Percentiles rank a stretch among this genome's conserved stretches.
Conservation (phyloP, 768 basidiomycete species). For the Collybiopsis luxurians region DNA sequence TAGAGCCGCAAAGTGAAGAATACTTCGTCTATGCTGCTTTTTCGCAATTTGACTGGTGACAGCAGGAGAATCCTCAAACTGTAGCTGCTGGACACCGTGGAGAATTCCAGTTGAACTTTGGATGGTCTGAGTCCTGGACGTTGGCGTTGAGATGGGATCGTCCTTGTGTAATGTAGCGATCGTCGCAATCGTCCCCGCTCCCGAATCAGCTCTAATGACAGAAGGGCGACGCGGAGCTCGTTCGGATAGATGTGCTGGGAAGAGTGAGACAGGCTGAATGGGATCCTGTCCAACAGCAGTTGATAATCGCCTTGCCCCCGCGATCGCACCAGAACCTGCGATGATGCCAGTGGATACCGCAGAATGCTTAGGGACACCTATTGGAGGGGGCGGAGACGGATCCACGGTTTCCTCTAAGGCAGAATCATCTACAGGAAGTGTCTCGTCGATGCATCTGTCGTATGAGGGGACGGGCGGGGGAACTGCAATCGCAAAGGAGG, state of each 20-base stretch:
- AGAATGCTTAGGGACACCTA: neutral
- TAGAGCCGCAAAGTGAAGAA: constrained; percentile 51
- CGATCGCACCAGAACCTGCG: neutral
- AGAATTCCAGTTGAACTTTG: neutral
- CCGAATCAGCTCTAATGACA: neutral
- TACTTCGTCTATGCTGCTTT: neutral
- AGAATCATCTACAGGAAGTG: neutral
- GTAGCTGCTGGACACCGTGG: neutral
- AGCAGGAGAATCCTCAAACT: neutral
- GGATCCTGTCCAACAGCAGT: neutral
- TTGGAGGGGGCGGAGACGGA: neutral
- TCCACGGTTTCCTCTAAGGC: neutral
- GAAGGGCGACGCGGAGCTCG: neutral
- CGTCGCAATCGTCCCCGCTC: neutral
- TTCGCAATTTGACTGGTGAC: neutral
- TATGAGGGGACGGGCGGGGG: too few species aligned
- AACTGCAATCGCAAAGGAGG: too few species aligned
- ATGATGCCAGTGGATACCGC: neutral
- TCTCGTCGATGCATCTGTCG: too few species aligned
- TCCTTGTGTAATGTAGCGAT: neutral
- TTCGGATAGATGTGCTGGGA: neutral
- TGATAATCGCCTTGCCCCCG: constrained; percentile 1
- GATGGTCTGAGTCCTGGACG: neutral
- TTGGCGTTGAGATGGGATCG: neutral
- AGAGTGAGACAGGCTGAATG: too few species aligned